Evolutionary conservation across 164 flowering plant species (phyloP).

Genomic region (Dillenia suffruticosa): DNA sequence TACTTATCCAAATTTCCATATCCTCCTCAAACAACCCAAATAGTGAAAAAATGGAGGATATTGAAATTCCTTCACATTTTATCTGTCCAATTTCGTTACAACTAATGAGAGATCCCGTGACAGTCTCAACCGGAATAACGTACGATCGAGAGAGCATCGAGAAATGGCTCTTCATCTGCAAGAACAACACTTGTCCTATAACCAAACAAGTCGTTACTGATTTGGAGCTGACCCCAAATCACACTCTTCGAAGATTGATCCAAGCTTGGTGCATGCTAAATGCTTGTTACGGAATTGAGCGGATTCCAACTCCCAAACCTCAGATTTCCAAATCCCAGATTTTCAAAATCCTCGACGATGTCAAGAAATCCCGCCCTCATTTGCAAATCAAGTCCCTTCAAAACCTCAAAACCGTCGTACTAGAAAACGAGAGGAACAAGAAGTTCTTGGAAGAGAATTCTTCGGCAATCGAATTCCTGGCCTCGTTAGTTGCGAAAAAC

Average conservation of each 20-base stretch:
- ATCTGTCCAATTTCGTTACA: conserved; percentile 81
- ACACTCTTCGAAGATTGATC: conserved; percentile 71
- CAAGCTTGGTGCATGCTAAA: conserved; percentile 81
- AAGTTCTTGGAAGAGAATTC: conserved; percentile 40
- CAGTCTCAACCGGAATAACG: conserved; percentile 69
- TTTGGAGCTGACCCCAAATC: conserved; percentile 62
- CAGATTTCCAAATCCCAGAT: conserved; percentile 40
- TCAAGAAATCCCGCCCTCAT: conserved; percentile 18
- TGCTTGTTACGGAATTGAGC: conserved; percentile 40
- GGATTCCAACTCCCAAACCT: conserved; percentile 69
- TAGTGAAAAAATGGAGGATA: conserved; percentile 26
- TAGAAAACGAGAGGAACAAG: conserved; percentile 34
- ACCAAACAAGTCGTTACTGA: conserved; percentile 44
- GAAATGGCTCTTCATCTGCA: conserved; percentile 54
- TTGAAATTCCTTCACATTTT: conserved; percentile 63
- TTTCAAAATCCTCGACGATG: conserved; percentile 31
- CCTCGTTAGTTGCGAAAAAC: conserved; percentile 26
- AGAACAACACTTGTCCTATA: conserved; percentile 56
- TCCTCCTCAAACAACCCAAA: too few species aligned
- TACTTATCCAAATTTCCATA: too few species aligned
- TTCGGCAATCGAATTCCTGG: conserved; percentile 49
- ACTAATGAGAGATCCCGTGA: conserved; percentile 84
- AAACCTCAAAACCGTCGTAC: conserved; percentile 32
- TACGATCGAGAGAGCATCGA: conserved; percentile 77
- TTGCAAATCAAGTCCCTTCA: conserved; percentile 30